phyloP scores from a whole-genome alignment of 345 rosid genomes.

The Hirschfeldia incana region DNA sequence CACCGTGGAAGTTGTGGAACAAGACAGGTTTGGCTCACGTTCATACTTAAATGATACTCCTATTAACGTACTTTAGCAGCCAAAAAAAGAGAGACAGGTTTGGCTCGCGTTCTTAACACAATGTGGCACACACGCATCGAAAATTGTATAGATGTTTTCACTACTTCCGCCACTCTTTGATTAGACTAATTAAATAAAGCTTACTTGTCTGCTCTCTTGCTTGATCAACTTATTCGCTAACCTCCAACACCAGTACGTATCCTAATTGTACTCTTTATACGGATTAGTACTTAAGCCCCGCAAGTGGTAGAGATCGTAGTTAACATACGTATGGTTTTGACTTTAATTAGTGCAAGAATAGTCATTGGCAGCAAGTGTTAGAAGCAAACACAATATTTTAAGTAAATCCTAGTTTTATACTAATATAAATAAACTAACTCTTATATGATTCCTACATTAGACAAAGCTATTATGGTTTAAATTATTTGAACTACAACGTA shows the following conservation, averaged over 20 bases:
- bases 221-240: conserved; percentile 27
- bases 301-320: conserved; percentile 26
- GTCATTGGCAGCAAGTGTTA: conserved; percentile 6
- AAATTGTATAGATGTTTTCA: background rate
- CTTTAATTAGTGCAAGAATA: conserved; percentile 17
- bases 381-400: conserved; percentile 18
- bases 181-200: background rate
- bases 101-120: conserved; percentile 35
- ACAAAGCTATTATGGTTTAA: background rate
- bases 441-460: background rate
- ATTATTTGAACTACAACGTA: background rate
- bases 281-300: conserved; percentile 16
- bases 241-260: conserved; percentile 16
- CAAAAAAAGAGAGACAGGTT: conserved; percentile 17
- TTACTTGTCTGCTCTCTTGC: conserved; percentile 32
- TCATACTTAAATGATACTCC: background rate
- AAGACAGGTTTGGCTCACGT: conserved; percentile 39
- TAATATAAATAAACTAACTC: background rate
- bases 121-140: conserved; percentile 17
- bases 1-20: conserved; percentile 31
- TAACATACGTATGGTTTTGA: conserved; percentile 37
- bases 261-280: background rate
- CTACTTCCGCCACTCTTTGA: conserved; percentile 5
- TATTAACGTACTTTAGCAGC: too few species aligned
- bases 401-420: background rate